Evolutionary conservation across 1,284 basidiomycete genomes (phyloP), one percentile per base, ranked within the genome.

Genomic region (Agroathelia rolfsii): DNA sequence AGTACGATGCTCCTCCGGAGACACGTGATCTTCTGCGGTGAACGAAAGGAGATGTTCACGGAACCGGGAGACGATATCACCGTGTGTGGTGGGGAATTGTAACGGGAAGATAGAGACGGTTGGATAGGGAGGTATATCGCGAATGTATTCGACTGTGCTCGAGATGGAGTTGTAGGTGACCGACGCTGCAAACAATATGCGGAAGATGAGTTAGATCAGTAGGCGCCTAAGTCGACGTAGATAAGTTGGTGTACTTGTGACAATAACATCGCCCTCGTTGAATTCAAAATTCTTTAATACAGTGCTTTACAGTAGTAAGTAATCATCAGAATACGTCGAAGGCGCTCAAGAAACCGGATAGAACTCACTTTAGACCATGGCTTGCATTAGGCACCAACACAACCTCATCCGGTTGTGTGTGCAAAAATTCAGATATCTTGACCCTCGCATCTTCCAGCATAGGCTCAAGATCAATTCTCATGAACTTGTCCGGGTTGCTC

Each of bases 361-460:
- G n/a, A n/a, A n/a, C n/a, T n/a, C n/a, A n/a, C n/a, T 76, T 75
- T 24, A 87, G 42, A 2, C 77, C 83, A 43, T 75, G 69, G 0
- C 75, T 76, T 0, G 76, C 64, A 40, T 84, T 86, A 4, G 65
- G 60, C 0, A 78, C 72, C 13, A 87, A 48, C 7, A 85, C 78
- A 10, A 74, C 62, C 41, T 87, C 81, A 25, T 82, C 72, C 0
- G 50, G 36, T 3, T 66, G 49, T 1, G 73, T 78, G 4, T 71
- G 69, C 20, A 86, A 60, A 13, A 85, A 46, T 23, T 68, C 60
- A 0, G 83, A 77, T 2, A n/a, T n/a, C n/a, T n/a, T 84, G 49
- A 18, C 63, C 56, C 33, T 55, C 53, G 33, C 63, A 15, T 63
- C 52, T 16, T 46, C 43, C 5, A 76, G 51, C 21, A 64, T 42